A percentile compares a stretch with the other conserved stretches of the same genome.
Conservation (phyloP, 495 filamentous ascomycete species). For the Penicillium ochrochloron region DNA sequence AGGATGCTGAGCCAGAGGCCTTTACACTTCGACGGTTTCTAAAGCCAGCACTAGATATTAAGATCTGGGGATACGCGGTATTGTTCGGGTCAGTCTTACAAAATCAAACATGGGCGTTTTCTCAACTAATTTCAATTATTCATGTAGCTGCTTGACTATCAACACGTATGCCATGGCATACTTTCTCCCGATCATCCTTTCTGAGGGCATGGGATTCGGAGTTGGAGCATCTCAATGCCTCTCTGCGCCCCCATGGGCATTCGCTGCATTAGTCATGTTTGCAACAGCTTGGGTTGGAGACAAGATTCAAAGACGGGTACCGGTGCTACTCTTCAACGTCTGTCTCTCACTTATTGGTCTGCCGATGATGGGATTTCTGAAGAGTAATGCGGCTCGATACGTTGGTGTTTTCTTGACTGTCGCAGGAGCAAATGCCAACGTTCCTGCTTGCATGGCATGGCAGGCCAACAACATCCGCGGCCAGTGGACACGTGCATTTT, state of each 20-base stretch:
- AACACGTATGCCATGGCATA: slow-evolving; percentile 59
- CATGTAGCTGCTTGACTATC: slow-evolving; percentile 11
- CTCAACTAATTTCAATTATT: no score
- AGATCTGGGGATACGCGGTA: slow-evolving; percentile 71
- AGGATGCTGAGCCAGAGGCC: slow-evolving; percentile 46
- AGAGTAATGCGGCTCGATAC: no score
- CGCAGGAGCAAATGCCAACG: no score
- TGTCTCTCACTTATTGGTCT: no score
- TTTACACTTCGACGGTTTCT: slow-evolving; percentile 45
- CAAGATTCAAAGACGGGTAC: no score
- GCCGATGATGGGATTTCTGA: no score
- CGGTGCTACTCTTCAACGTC: no score
- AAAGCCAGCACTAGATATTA: slow-evolving; percentile 59
- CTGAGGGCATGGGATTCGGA: slow-evolving; percentile 43
- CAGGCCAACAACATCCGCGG: slow-evolving; percentile 64
- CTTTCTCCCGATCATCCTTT: slow-evolving; percentile 64
- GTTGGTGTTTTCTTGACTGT: no score
- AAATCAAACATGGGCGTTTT: no score
- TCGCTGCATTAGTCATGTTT: slow-evolving; percentile 59
- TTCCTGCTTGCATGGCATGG: slow-evolving; percentile 55
- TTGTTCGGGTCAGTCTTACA: slow-evolving; percentile 66
- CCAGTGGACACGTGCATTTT: slow-evolving; percentile 63
- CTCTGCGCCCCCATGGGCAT: slow-evolving; percentile 58
- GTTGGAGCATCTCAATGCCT: slow-evolving; percentile 57
- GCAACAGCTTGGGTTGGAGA: no score